phyloP scores from a whole-genome alignment of 495 filamentous ascomycete species.

The Xylaria telfairii region DNA sequence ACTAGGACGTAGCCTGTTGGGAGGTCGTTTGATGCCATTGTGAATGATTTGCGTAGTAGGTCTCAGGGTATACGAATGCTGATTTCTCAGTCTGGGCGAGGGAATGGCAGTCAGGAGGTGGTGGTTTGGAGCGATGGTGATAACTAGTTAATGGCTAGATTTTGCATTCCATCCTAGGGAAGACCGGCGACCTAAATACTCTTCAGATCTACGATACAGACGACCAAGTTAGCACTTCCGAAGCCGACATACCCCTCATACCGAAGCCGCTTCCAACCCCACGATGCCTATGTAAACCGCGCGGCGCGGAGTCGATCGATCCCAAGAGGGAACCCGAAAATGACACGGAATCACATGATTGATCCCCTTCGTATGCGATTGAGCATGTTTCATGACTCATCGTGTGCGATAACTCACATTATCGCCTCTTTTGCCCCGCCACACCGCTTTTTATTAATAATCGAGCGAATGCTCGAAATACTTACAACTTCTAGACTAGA shows the following conservation, averaged over 20 bases:
- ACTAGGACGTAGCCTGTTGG: constrained; percentile 44
- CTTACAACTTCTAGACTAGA: too few species aligned
- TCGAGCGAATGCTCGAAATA: background rate
- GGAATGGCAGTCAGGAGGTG: background rate
- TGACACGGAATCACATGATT: constrained; percentile 11
- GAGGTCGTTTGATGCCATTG: constrained; percentile 28
- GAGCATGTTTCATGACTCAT: constrained; percentile 1
- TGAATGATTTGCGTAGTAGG: background rate
- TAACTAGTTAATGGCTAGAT: background rate
- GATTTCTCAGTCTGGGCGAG: background rate
- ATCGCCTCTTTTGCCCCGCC: background rate
- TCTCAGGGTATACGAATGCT: background rate
- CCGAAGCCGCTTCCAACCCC: background rate
- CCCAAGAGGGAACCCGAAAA: background rate
- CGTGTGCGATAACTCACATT: too few species aligned
- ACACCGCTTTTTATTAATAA: background rate
- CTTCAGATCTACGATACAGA: background rate
- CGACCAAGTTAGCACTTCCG: background rate
- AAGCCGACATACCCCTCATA: background rate
- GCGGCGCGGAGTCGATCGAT: background rate
- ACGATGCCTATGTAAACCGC: too few species aligned
- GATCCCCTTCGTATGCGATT: background rate
- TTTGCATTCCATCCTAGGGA: too few species aligned
- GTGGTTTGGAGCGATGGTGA: background rate
- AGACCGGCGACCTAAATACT: background rate